Evolutionary conservation across 2,329 filamentous ascomycete species (phyloP), one percentile per base, ranked within the genome.

Genomic region (Colletotrichum destructivum): DNA sequence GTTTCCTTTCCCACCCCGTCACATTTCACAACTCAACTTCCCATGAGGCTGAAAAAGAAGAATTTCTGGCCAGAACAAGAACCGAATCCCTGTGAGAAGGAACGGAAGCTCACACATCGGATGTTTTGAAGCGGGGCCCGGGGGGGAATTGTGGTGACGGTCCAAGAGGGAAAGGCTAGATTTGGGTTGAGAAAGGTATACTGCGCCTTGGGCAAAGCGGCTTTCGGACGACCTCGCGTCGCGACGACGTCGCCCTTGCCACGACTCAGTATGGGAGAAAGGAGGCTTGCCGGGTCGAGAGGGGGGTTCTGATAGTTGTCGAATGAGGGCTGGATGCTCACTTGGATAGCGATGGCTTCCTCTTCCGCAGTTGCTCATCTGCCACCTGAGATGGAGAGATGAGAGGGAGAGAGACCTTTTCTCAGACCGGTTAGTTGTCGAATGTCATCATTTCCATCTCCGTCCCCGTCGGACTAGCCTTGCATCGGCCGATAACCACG

Each of bases 91-190:
- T 31, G 46, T 42, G n/a, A 42, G 47, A 18, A 26, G 13, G 35
- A 40, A 57, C 23, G 23, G 31, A 52, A 6, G 56, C 57, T 71
- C 68, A 57, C 56, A 68, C 68, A 62, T 71, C 68, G 63, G 68
- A 71, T 62, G 68, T 68, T 62, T 68, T 23, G 51, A 57, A 57
- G 52, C 35, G 18, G 23, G n/a, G 21, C n/a, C n/a, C n/a, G n/a
- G n/a, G n/a, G n/a, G 38, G 35, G 56, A n/a, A 21, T 40, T 35
- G 18, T 12, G n/a, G 44, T 35, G 40, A 52, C 60, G 31, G 12
- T 18, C 31, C 46, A 35, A 23, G 16, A 21, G 26, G 26, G 31
- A 23, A 51, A 62, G 31, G 35, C 11, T 52, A 42, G 47, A 49
- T 59, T 66, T 38, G 40, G 21, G 47, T 49, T 47, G 40, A 21